Evolutionary conservation across 2,329 filamentous ascomycete genomes (phyloP).

Genomic region (Colletotrichum gloeosporioides): DNA sequence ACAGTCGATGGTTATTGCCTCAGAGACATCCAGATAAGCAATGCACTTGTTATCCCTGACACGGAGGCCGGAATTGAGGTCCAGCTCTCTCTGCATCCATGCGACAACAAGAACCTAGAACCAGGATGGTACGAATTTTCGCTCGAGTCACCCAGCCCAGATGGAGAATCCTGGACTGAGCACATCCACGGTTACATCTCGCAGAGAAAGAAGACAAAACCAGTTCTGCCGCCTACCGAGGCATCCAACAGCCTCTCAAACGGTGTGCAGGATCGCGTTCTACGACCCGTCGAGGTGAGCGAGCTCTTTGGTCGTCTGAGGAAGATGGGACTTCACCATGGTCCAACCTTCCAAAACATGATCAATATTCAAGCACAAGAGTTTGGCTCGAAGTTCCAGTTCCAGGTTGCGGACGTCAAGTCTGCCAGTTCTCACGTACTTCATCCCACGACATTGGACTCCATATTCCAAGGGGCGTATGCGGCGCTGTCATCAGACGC

Average conservation of each 20-base stretch:
- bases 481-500: background rate
- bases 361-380: conserved; percentile 22
- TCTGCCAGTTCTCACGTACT: conserved; percentile 49
- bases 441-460: conserved; percentile 9
- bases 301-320: conserved; percentile 46
- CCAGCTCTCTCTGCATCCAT: background rate
- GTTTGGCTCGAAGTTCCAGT: conserved; percentile 51
- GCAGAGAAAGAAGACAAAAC: conserved; percentile 24
- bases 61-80: background rate
- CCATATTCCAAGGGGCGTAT: conserved; percentile 3
- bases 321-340: background rate
- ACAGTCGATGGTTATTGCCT: conserved; percentile 21
- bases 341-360: conserved; percentile 2
- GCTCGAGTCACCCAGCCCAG: conserved; percentile 36
- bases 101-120: background rate
- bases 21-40: conserved; percentile 23
- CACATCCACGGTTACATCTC: conserved; percentile 1
- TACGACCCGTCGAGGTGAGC: conserved; percentile 40
- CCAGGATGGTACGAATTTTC: conserved; percentile 12
- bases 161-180: conserved; percentile 41
- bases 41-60: conserved; percentile 15
- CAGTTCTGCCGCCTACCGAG: background rate
- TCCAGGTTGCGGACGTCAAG: conserved; percentile 49
- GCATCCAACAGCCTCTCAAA: conserved; percentile 30
- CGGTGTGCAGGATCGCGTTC: background rate